Evolutionary conservation across 2,329 filamentous ascomycete genomes (phyloP).

Genomic region (Cercospora zeae-maydis): DNA sequence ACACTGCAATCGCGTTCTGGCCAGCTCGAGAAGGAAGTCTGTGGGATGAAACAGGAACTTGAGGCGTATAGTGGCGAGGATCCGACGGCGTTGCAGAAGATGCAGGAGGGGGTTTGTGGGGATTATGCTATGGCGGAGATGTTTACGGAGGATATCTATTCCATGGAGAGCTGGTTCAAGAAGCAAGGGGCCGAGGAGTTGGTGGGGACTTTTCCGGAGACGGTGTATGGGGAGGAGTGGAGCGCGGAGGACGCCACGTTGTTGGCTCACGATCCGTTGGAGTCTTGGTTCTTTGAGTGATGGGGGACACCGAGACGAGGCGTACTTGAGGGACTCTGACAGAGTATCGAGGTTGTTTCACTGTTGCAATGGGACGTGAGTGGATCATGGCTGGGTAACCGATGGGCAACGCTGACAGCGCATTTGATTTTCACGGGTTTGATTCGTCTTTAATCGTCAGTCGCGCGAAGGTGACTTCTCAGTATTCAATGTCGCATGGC

Average conservation of each 20-base stretch:
- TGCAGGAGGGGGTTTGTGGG: slow-evolving; percentile 34
- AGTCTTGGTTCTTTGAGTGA: not conserved
- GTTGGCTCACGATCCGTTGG: not conserved
- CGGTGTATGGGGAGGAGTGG: slow-evolving; percentile 54
- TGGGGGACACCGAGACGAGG: not conserved
- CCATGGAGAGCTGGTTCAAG: slow-evolving; percentile 47
- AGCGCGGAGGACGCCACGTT: slow-evolving; percentile 46
- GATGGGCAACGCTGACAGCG: not conserved
- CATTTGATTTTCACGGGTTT: not conserved
- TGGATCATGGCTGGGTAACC: not conserved
- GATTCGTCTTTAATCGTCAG: not conserved
- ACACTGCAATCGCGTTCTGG: slow-evolving; percentile 38
- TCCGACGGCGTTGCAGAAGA: slow-evolving; percentile 44
- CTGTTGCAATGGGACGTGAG: not conserved
- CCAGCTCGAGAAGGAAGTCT: slow-evolving; percentile 38
- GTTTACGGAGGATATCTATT: slow-evolving; percentile 45
- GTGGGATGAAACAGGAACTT: slow-evolving; percentile 41
- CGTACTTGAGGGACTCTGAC: too few relatives aligned
- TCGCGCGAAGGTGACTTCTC: too few relatives aligned
- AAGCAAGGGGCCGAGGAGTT: slow-evolving; percentile 43
- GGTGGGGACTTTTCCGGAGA: slow-evolving; percentile 43
- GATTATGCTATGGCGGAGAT: slow-evolving; percentile 36
- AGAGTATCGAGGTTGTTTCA: not conserved
- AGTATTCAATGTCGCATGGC: not conserved
- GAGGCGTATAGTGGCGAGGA: slow-evolving; percentile 47